Percentiles rank a stretch among this genome's conserved stretches.
These are phyloP conservation scores for Geosmithia morbida DNA, from an alignment of 2,329 filamentous ascomycete species.

Conservation along the genomic window DNA sequence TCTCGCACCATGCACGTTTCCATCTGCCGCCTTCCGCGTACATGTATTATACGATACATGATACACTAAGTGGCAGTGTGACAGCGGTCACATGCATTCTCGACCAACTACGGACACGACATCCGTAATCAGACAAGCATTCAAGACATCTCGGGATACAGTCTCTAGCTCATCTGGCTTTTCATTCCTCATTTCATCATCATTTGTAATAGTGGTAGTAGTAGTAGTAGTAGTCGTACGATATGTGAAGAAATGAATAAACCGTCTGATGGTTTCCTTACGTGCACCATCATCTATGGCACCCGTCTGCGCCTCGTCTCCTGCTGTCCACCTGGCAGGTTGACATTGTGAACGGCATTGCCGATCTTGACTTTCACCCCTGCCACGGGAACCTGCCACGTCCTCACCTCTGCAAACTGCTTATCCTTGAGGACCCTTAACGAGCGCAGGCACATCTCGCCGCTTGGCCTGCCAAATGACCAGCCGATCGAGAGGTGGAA, in stretches of 20 bases:
- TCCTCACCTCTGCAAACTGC: slow-evolving; percentile 15
- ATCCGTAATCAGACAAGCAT: no score
- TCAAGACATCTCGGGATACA: no score
- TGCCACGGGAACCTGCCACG: slow-evolving; percentile 37
- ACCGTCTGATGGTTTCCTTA: not conserved
- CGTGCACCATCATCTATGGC: not conserved
- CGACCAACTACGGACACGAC: no score
- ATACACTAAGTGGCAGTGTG: no score
- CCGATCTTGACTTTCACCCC: slow-evolving; percentile 64
- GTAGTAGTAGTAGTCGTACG: not conserved
- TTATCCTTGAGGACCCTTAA: slow-evolving; percentile 9
- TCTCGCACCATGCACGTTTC: not conserved
- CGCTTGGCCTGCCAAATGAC: slow-evolving; percentile 45
- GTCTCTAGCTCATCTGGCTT: not conserved
- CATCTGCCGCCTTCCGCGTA: not conserved
- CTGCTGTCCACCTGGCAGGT: slow-evolving; percentile 11
- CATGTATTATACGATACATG: no score
- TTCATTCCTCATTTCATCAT: not conserved
- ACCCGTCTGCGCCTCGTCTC: not conserved
- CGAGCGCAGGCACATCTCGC: slow-evolving; percentile 16
- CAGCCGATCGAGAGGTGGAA: slow-evolving; percentile 91
- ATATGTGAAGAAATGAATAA: not conserved
- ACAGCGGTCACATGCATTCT: no score
- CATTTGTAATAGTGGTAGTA: no score
- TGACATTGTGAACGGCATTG: slow-evolving; percentile 45